These are phyloP conservation scores for Clavispora asparagi DNA, from an alignment of 805 yeast species.

Conservation along the genomic window DNA sequence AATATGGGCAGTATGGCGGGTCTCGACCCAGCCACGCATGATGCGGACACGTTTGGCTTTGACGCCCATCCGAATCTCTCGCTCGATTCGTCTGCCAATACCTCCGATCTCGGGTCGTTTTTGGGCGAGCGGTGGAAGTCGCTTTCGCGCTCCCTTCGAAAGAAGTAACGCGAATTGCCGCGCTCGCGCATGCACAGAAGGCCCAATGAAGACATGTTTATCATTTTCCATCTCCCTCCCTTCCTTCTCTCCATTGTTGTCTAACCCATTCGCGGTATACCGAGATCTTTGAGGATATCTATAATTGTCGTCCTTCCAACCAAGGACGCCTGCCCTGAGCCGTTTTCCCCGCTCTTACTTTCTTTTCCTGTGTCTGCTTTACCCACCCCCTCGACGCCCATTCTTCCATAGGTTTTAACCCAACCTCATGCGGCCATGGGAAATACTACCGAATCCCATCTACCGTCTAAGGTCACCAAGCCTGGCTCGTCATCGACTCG, in stretches of 20 bases:
- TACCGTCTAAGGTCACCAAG: slow-evolving; percentile 4
- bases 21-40: too few species aligned
- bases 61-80: background rate
- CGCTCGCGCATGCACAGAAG: background rate
- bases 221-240: too few species aligned
- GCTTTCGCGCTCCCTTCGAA: slow-evolving; percentile 4
- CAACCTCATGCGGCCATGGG: background rate
- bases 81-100: background rate
- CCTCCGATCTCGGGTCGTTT: slow-evolving; percentile 11
- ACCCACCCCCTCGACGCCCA: background rate
- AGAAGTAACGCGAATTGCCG: background rate
- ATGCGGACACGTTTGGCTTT: slow-evolving; percentile 1
- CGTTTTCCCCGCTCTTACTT: too few species aligned
- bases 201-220: background rate
- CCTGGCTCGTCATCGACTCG: slow-evolving; percentile 4
- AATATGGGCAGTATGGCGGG: too few species aligned
- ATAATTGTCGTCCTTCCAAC: too few species aligned
- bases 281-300: too few species aligned
- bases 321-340: too few species aligned
- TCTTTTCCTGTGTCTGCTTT: too few species aligned
- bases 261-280: too few species aligned
- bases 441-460: background rate
- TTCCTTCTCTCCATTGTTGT: too few species aligned
- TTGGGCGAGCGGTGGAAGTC: slow-evolving; percentile 7
- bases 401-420: background rate